A percentile compares a stretch with the other conserved stretches of the same genome.
phyloP scores from a whole-genome alignment of 371 early-diverging fungal species.

The Cokeromyces recurvatus region DNA sequence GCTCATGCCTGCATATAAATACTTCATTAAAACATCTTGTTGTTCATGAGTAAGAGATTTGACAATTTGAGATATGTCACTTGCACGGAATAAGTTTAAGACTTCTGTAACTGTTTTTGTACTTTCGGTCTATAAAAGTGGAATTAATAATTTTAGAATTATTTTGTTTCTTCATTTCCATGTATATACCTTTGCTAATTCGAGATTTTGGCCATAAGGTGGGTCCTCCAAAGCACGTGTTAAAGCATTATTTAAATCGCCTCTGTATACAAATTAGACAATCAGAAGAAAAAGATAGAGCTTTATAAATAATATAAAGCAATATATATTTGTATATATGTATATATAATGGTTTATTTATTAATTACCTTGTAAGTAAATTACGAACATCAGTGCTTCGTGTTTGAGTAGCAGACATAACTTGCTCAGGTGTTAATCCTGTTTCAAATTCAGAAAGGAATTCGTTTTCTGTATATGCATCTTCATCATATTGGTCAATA shows the following conservation, averaged over 20 bases:
- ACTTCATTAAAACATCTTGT: slow-evolving; percentile 84
- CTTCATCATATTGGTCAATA: slow-evolving; percentile 82
- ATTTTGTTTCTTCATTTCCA: not conserved
- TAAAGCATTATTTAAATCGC: slow-evolving; percentile 66
- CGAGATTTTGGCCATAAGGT: slow-evolving; percentile 74
- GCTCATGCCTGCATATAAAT: slow-evolving; percentile 87
- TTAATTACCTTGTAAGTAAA: slow-evolving; percentile 42
- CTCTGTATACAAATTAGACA: slow-evolving; percentile 50
- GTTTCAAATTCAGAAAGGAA: slow-evolving; percentile 38
- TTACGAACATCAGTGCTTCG: slow-evolving; percentile 63
- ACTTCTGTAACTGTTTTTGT: slow-evolving; percentile 80
- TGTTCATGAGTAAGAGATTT: slow-evolving; percentile 56
- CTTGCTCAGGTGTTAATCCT: slow-evolving; percentile 46
- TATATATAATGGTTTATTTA: too few relatives aligned
- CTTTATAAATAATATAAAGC: too few relatives aligned
- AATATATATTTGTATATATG: too few relatives aligned
- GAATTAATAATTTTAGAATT: not conserved
- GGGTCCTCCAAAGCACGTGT: slow-evolving; percentile 70
- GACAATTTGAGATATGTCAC: slow-evolving; percentile 65
- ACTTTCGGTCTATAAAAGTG: slow-evolving; percentile 52
- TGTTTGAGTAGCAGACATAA: slow-evolving; percentile 49
- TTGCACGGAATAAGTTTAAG: slow-evolving; percentile 60
- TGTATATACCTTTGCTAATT: slow-evolving; percentile 63
- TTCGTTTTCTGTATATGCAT: slow-evolving; percentile 66
- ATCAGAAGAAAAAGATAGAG: too few relatives aligned